These are phyloP conservation scores for Globomyces pollinis-pini DNA, from an alignment of 192 early-diverging fungal species.

Conservation along the genomic window DNA sequence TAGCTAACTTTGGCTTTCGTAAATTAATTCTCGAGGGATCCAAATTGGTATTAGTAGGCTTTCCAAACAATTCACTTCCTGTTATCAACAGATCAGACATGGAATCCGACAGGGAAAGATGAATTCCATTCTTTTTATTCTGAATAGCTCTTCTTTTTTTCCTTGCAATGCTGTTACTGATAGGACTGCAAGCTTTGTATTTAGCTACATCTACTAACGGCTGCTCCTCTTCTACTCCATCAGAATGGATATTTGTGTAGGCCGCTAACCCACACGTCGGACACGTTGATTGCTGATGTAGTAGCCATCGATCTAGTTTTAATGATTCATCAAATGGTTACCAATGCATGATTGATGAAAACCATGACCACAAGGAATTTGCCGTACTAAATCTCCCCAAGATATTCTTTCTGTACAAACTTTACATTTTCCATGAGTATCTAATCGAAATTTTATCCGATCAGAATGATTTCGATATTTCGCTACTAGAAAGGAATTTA, in stretches of 20 bases:
- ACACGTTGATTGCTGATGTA: slow-evolving; percentile 27
- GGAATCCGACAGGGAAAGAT: too few species aligned
- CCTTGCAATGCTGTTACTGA: neutral
- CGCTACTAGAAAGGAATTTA: slow-evolving; percentile 25
- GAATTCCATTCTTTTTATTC: slow-evolving; percentile 3
- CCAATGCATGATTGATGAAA: slow-evolving; percentile 35
- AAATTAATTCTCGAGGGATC: too few species aligned
- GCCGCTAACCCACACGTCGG: slow-evolving; percentile 27
- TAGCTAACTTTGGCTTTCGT: too few species aligned
- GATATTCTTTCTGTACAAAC: slow-evolving; percentile 16
- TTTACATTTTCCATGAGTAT: slow-evolving; percentile 6
- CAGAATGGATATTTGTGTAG: slow-evolving; percentile 5
- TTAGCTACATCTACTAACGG: neutral
- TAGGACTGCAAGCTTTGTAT: neutral
- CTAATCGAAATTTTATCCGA: slow-evolving; percentile 11
- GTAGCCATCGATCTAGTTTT: slow-evolving; percentile 37
- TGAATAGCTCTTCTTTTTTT: neutral
- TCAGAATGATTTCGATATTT: neutral
- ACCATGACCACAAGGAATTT: slow-evolving; percentile 31
- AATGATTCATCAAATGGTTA: neutral
- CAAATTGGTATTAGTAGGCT: too few species aligned
- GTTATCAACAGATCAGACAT: too few species aligned
- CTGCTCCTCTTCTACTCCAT: neutral
- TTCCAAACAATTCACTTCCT: too few species aligned
- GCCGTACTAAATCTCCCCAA: slow-evolving; percentile 16